Evolutionary conservation across 148 eudicot genomes (phyloP).

Genomic region (Heliosperma pusillum): DNA sequence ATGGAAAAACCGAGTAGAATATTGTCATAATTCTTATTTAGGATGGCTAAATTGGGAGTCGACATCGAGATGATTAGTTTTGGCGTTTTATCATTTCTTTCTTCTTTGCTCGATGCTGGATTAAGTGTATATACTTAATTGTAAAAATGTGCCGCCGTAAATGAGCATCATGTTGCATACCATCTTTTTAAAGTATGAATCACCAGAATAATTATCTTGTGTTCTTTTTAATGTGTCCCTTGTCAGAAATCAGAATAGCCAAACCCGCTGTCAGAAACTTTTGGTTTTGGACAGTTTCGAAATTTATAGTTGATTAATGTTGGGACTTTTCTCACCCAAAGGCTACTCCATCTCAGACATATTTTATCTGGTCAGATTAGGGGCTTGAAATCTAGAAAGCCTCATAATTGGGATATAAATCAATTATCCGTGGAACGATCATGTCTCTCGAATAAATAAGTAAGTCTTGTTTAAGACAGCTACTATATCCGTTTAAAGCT

Average conservation of each 20-base stretch:
- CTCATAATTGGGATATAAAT: too few species aligned
- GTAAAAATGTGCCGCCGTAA: conserved; percentile 36
- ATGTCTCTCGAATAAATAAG: too few species aligned
- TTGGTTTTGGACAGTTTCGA: too few species aligned
- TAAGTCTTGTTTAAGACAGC: too few species aligned
- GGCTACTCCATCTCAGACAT: too few species aligned
- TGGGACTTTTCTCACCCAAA: too few species aligned
- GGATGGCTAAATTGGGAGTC: conserved; percentile 20
- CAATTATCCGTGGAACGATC: too few species aligned
- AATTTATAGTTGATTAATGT: too few species aligned
- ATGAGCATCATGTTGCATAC: conserved; percentile 30
- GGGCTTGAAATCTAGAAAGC: too few species aligned
- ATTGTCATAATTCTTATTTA: conserved; percentile 28
- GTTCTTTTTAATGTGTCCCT: background rate
- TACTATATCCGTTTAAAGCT: too few species aligned
- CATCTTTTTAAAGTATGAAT: conserved; percentile 34
- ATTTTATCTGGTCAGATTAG: too few species aligned
- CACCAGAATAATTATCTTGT: conserved; percentile 18
- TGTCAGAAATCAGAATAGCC: background rate
- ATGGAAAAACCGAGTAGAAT: conserved; percentile 23
- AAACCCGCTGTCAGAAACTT: too few species aligned
- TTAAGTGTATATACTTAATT: conserved; percentile 42
- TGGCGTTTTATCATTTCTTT: background rate
- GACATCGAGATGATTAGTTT: conserved; percentile 24
- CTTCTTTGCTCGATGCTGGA: conserved; percentile 16